Evolutionary conservation across 2,329 filamentous ascomycete species (phyloP).

Genomic region (Colletotrichum sidae): DNA sequence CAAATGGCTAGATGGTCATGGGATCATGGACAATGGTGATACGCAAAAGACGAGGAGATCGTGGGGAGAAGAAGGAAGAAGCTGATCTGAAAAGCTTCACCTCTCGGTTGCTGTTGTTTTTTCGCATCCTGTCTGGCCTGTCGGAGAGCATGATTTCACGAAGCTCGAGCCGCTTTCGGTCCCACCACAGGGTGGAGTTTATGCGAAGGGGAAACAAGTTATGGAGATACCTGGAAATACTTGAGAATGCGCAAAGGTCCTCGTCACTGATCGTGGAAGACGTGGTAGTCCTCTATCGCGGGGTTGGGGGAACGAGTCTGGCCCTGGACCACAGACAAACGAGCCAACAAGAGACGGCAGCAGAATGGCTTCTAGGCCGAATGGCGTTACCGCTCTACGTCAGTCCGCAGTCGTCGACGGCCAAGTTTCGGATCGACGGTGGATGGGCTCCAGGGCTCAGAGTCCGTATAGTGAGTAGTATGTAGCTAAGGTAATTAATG

Average conservation of each 20-base stretch:
- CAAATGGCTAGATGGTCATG: background rate
- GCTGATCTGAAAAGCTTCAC: constrained; percentile 23
- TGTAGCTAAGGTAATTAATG: constrained; percentile 22
- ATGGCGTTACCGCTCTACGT: constrained; percentile 25
- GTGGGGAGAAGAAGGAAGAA: constrained; percentile 13
- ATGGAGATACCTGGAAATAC: constrained; percentile 7
- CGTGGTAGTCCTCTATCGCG: constrained; percentile 24
- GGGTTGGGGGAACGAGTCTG: constrained; percentile 17
- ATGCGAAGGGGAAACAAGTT: constrained; percentile 20
- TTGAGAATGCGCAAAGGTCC: too few relatives aligned
- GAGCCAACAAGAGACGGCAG: background rate
- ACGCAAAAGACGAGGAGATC: background rate
- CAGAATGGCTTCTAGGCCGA: constrained; percentile 24
- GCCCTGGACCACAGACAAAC: background rate
- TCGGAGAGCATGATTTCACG: constrained; percentile 24
- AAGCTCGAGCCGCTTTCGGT: constrained; percentile 35
- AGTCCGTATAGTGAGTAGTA: background rate
- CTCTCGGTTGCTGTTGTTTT: constrained; percentile 11
- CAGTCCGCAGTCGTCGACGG: constrained; percentile 12
- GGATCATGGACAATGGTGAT: background rate
- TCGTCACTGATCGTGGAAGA: too few relatives aligned
- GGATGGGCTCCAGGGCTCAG: background rate
- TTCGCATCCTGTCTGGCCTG: constrained; percentile 2
- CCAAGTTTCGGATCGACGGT: constrained; percentile 27
- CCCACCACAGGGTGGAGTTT: constrained; percentile 3